phyloP scores from a whole-genome alignment of 768 basidiomycete species.

The Trametes villosa region DNA sequence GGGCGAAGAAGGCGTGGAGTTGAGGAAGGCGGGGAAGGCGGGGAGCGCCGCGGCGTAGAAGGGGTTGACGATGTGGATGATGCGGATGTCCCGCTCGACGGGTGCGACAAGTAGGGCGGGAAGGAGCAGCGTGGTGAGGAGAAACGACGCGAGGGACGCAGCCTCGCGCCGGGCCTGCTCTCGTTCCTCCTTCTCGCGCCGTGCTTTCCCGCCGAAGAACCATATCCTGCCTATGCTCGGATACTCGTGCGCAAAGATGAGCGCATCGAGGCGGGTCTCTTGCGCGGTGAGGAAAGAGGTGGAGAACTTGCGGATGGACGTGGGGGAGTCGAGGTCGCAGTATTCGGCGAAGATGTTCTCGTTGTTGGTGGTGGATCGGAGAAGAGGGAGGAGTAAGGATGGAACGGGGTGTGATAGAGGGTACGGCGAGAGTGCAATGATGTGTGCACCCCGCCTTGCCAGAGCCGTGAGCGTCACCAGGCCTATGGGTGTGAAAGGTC shows the following conservation, averaged over 20 bases:
- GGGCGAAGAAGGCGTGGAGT: slow-evolving; percentile 32
- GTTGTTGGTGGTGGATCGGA: slow-evolving; percentile 73
- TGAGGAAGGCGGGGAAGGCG: slow-evolving; percentile 37
- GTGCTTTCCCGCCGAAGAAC: slow-evolving; percentile 37
- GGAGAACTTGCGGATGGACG: slow-evolving; percentile 72
- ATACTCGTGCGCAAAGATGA: slow-evolving; percentile 82
- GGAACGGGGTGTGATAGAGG: slow-evolving; percentile 58
- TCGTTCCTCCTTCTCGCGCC: slow-evolving; percentile 17
- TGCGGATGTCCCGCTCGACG: slow-evolving; percentile 87
- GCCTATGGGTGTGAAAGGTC: slow-evolving; percentile 75
- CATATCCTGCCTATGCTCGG: slow-evolving; percentile 55
- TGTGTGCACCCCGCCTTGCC: slow-evolving; percentile 75
- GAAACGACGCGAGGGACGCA: slow-evolving; percentile 70
- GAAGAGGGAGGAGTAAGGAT: slow-evolving; percentile 63
- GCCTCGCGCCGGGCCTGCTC: slow-evolving; percentile 47
- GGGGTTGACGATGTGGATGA: slow-evolving; percentile 85
- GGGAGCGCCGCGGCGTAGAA: slow-evolving; percentile 84
- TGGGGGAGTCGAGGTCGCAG: slow-evolving; percentile 70
- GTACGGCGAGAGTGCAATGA: slow-evolving; percentile 72
- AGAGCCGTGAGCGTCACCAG: slow-evolving; percentile 67
- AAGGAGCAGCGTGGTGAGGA: slow-evolving; percentile 77
- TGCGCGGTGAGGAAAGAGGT: slow-evolving; percentile 65
- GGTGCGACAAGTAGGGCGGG: slow-evolving; percentile 83
- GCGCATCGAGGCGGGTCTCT: slow-evolving; percentile 73
- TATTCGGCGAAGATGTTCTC: slow-evolving; percentile 80